Base-by-base conservation (phyloP, 345 rosid genomes). In the Gossypium stocksii region DNA sequence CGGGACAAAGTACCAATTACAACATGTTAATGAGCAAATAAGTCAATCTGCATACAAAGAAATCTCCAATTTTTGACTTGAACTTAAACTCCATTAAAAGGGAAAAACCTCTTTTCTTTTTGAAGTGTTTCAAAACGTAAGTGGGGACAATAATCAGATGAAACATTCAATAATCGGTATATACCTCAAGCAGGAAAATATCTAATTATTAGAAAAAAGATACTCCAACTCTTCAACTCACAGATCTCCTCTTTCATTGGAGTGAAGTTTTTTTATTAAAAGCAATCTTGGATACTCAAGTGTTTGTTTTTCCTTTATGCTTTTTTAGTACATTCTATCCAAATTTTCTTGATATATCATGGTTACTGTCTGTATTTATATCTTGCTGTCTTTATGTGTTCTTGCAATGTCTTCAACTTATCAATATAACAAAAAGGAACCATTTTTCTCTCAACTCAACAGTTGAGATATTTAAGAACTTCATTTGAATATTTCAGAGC, bases 111-210 rank as follows among this genome's bases (percentile, higher is more conserved):
- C 41, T 5, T 34, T 34, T 34, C 41, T 34, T 34, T 34, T 34
- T 34, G 7, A 34, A 34, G 7, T 34, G 41, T 34, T 34, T 34
- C 41, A 34, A 34, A 34, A 34, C 41, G 41, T 34, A 34, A 1
- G 41, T 5, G 41, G 41, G 41, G 41, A 34, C 41, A 34, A 5
- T 34, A 5, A 34, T 5, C 41, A 34, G 1, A 34, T 34, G 41
- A 34, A 34, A 17, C 70, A 66, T 66, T 44, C 53, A 66, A 66
- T 19, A 6, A 45, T 44, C 70, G 0, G 3, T 12, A 12, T 20
- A 66, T 19, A 66, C 70, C 34, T 66, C 70, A 13, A 45, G 70
- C 53, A 45, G 11, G 56, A 54, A 66, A 46, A 17, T 13, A 66
- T 22, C 19, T 45, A 22, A 22, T 66, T 46, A 45, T 45, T 27